Conservation (phyloP, 805 yeast species). For the Wickerhamiella qilinensis region DNA sequence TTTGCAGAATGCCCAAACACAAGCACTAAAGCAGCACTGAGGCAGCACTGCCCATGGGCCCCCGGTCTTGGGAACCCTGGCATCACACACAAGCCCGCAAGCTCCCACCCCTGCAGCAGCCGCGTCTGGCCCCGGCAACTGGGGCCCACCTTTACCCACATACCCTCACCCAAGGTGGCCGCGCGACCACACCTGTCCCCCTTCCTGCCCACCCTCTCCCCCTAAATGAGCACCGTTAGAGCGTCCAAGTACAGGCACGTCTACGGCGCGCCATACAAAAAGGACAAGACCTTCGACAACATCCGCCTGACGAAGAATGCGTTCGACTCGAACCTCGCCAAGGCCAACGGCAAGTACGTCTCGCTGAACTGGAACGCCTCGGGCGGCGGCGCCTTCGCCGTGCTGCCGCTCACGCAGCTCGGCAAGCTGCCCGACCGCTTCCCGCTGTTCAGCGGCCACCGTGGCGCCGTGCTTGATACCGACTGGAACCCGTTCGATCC, state of each 20-base stretch:
- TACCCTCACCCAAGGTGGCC: no score
- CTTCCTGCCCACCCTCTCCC: background rate
- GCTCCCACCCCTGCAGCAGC: no score
- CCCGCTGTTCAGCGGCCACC: conserved; percentile 89
- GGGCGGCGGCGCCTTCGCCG: conserved; percentile 97
- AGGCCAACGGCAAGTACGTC: conserved; percentile 71
- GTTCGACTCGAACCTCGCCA: conserved; percentile 85
- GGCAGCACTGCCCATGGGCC: no score
- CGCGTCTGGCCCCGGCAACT: no score
- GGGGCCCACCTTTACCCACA: no score
- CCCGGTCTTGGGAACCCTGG: no score
- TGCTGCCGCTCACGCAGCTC: conserved; percentile 68
- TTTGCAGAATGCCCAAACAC: no score
- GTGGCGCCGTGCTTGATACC: conserved; percentile 88
- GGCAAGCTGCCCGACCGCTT: conserved; percentile 91
- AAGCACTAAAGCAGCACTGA: no score
- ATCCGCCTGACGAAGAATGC: conserved; percentile 52
- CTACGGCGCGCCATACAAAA: conserved; percentile 71
- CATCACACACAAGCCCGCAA: no score
- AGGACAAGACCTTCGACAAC: conserved; percentile 59
- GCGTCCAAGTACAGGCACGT: conserved; percentile 96
- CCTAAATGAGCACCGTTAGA: conserved; percentile 35
- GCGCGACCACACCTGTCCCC: background rate
- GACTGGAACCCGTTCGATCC: conserved; percentile 88
- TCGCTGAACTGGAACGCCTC: conserved; percentile 86